Evolutionary conservation across 164 flowering plant species (phyloP), one percentile per base, ranked within the genome.

Genomic region (Paratinospora sagittata): DNA sequence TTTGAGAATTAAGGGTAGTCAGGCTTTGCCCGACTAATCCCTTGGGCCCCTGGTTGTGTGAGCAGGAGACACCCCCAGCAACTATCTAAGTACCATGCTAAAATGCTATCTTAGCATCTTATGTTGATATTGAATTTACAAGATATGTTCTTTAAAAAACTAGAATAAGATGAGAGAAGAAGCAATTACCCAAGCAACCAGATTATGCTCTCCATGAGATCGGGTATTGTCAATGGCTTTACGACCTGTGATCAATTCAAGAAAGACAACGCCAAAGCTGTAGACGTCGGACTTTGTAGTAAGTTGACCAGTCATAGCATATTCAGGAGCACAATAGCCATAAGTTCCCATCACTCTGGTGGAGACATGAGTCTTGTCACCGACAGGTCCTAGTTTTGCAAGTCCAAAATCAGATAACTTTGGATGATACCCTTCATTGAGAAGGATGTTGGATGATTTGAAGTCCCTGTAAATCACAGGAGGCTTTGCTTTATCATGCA

Each of bases 301-400:
- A 36, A 93, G 91, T 73, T 91, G 93, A 34, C 98, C 98, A n/a
- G 97, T 93, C 95, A 88, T 87, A 3, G 91, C n/a, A n/a, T n/a
- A n/a, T n/a, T n/a, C n/a, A n/a, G n/a, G n/a, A n/a, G n/a, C n/a
- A n/a, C n/a, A n/a, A n/a, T n/a, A n/a, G n/a, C n/a, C n/a, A n/a
- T n/a, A n/a, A n/a, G n/a, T n/a, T n/a, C n/a, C n/a, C n/a, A n/a
- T n/a, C n/a, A n/a, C n/a, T n/a, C n/a, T n/a, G n/a, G n/a, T n/a
- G n/a, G n/a, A n/a, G n/a, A n/a, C n/a, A n/a, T n/a, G n/a, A n/a
- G n/a, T n/a, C n/a, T n/a, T n/a, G n/a, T n/a, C n/a, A n/a, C n/a
- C n/a, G n/a, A n/a, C n/a, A n/a, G n/a, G n/a, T n/a, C n/a, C n/a
- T n/a, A n/a, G n/a, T n/a, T n/a, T n/a, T n/a, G n/a, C n/a, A n/a